A percentile compares a stretch with the other conserved stretches of the same genome.
Conservation (phyloP, 164 flowering plant genomes). For the Umbilicus rupestris region DNA sequence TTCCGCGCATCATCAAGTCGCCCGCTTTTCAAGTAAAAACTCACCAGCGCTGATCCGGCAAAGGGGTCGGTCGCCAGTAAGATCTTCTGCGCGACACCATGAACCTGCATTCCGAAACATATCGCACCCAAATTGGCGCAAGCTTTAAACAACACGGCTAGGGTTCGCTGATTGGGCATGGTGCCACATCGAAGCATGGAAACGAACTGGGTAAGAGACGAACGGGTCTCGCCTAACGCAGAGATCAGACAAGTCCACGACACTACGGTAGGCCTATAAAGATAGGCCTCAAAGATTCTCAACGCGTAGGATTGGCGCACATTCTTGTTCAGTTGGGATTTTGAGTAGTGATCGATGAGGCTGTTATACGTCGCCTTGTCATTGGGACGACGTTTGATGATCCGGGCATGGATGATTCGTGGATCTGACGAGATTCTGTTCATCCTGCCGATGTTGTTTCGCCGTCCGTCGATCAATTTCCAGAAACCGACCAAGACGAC, state of each 20-base stretch:
- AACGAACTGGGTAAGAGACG: constrained; percentile 39
- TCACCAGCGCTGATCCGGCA: constrained; percentile 35
- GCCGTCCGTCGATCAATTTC: too few relatives aligned
- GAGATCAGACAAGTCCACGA: constrained; percentile 73
- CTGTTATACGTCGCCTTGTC: constrained; percentile 23
- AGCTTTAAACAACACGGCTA: constrained; percentile 50
- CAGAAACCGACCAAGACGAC: too few relatives aligned
- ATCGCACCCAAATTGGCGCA: constrained; percentile 37
- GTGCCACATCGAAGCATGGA: constrained; percentile 69
- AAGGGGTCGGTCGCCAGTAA: constrained; percentile 29
- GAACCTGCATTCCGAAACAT: constrained; percentile 41
- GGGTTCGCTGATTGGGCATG: constrained; percentile 52
- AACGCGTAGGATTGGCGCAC: constrained; percentile 16
- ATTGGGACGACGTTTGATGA: constrained; percentile 17
- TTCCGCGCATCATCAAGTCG: constrained; percentile 22
- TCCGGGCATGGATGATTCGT: constrained; percentile 27
- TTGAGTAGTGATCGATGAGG: constrained; percentile 50
- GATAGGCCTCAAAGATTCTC: constrained; percentile 29
- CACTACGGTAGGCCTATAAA: constrained; percentile 51
- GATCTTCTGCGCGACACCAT: constrained; percentile 42
- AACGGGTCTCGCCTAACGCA: constrained; percentile 26
- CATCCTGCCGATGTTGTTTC: background rate
- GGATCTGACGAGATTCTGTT: constrained; percentile 14
- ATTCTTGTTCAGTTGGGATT: constrained; percentile 17
- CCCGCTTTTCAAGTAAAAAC: constrained; percentile 36